A percentile compares a stretch with the other conserved stretches of the same genome.
phyloP scores from a whole-genome alignment of 345 rosid species.

The Raphanus sativus region DNA sequence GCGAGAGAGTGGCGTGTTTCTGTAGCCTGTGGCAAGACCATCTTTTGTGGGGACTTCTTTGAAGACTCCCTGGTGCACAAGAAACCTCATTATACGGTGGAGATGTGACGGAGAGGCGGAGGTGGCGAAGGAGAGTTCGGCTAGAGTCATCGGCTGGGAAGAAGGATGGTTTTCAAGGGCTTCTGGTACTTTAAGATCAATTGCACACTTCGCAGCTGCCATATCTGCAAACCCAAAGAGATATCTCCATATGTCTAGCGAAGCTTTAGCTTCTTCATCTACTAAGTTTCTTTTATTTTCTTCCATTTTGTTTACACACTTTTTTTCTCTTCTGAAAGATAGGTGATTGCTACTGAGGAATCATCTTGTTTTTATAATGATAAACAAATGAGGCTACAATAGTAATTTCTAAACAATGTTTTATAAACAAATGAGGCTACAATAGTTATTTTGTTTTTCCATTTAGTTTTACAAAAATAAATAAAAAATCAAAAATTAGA shows the following conservation, averaged over 20 bases:
- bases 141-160: slow-evolving; percentile 47
- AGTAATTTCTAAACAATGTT: too few species aligned
- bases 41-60: slow-evolving; percentile 35
- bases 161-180: slow-evolving; percentile 48
- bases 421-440: too few species aligned
- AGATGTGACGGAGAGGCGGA: slow-evolving; percentile 52
- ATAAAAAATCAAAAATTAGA: too few species aligned
- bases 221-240: slow-evolving; percentile 49
- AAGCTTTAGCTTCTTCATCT: slow-evolving; percentile 47
- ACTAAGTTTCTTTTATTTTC: not conserved
- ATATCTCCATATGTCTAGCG: slow-evolving; percentile 54
- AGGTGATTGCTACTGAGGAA: too few species aligned
- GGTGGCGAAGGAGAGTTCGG: slow-evolving; percentile 51
- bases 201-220: slow-evolving; percentile 74
- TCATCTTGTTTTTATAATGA: too few species aligned
- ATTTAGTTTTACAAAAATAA: too few species aligned
- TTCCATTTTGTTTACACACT: slow-evolving; percentile 11
- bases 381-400: too few species aligned
- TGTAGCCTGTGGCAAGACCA: slow-evolving; percentile 36
- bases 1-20: slow-evolving; percentile 61
- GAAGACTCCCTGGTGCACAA: slow-evolving; percentile 53
- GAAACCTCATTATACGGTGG: slow-evolving; percentile 61
- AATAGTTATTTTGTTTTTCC: too few species aligned
- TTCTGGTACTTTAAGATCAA: slow-evolving; percentile 70
- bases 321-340: too few species aligned